Evolutionary conservation across 331 rosid species (phyloP), one percentile per base, ranked within the genome.

Genomic region (Cucumis variabilis): DNA sequence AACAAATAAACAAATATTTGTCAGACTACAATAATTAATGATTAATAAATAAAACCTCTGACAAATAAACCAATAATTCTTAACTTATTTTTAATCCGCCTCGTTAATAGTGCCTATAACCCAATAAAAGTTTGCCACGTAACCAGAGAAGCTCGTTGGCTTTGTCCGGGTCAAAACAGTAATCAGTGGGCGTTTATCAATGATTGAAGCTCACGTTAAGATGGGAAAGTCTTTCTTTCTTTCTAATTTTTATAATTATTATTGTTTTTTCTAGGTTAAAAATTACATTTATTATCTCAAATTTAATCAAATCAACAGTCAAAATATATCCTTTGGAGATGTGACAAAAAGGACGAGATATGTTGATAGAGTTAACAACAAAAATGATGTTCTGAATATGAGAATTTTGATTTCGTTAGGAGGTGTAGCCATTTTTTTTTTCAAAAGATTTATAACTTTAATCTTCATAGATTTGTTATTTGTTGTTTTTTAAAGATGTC

Each of bases 201-300:
- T 84, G 77, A 84, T 84, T 68, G 87, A 68, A 46, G 20, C n/a
- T 53, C 78, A 69, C 87, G 67, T 84, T 84, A 46, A 28, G 85
- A 76, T 76, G 30, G 20, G 44, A 37, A 11, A 55, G 21, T 3
- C 12, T 16, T 25, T 25, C 9, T 51, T 9, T 55, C 24, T 28
- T 5, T 58, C 33, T 21, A 33, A 33, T 33, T 16, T 17, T 8
- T 80, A 23, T 4, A 46, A 76, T 46, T 21, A 76, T 46, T 46
- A 21, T 76, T 46, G 0, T 41, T 46, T 41, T 33, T 1, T 71
- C 6, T 53, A 44, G 10, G 48, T 44, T 44, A 44, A 44, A 41
- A 44, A 7, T 44, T 44, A 44, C 48, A 7, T 44, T 44, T 44
- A 44, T 44, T 44, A 9, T 7, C 10, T 7, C 1, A 44, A 44